Evolutionary conservation across 495 filamentous ascomycete genomes (phyloP).

Genomic region (Neurospora sp.): DNA sequence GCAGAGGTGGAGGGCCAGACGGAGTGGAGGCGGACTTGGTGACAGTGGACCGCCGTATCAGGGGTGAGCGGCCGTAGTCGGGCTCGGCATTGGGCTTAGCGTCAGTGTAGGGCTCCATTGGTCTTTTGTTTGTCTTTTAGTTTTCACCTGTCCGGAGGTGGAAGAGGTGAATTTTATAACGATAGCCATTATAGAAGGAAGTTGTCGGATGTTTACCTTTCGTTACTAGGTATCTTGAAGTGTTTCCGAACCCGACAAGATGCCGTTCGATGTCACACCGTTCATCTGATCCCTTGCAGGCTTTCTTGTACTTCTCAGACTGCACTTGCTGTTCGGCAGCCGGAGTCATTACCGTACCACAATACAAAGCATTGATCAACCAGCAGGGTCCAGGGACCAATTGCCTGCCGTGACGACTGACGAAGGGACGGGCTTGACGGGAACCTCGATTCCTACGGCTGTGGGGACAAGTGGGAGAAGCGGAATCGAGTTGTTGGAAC

Average conservation of each 20-base stretch:
- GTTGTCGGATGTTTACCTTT: neutral
- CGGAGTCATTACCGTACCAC: neutral
- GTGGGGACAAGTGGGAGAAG: neutral
- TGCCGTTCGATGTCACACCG: neutral
- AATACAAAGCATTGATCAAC: neutral
- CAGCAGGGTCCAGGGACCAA: neutral
- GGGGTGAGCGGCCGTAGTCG: neutral
- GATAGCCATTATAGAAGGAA: neutral
- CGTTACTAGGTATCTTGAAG: neutral
- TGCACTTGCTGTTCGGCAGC: neutral
- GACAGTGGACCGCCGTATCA: neutral
- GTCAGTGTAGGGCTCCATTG: neutral
- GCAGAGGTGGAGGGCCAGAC: neutral
- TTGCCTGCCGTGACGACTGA: neutral
- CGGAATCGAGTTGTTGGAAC: neutral
- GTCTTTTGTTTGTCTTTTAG: neutral
- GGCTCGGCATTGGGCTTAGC: neutral
- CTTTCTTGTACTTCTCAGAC: neutral
- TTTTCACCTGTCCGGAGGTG: neutral
- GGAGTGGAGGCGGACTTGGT: neutral
- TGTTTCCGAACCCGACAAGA: neutral
- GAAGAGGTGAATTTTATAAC: neutral
- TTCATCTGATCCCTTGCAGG: neutral
- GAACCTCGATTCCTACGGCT: neutral
- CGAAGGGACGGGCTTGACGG: neutral